These are phyloP conservation scores for Tilletia caries DNA, from an alignment of 1,284 basidiomycete genomes.

Conservation along the genomic window DNA sequence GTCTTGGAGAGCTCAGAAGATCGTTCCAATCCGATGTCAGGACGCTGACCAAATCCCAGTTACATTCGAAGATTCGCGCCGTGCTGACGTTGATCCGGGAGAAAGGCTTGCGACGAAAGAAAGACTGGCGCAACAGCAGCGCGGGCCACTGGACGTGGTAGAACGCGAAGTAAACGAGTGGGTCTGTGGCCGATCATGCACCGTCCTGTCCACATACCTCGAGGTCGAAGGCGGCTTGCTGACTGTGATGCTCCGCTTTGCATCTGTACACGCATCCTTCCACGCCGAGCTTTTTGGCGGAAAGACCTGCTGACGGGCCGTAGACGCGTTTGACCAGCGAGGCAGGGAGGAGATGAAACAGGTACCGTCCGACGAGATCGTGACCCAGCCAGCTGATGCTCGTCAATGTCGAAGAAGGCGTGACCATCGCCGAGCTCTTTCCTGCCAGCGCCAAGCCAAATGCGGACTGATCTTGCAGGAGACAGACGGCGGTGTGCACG, in stretches of 20 bases:
- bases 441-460: conserved; percentile 22
- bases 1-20: no score
- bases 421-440: conserved; percentile 15
- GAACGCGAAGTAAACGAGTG: conserved; percentile 33
- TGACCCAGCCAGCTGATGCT: conserved; percentile 55
- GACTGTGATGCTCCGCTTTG: no score
- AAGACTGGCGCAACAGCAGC: conserved; percentile 33
- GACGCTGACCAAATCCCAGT: no score
- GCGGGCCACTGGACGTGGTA: conserved; percentile 42
- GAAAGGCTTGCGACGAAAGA: conserved; percentile 28
- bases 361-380: conserved; percentile 52
- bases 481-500: conserved; percentile 56
- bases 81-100: conserved; percentile 39
- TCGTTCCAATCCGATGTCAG: no score
- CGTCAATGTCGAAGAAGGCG: conserved; percentile 24
- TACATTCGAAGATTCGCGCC: conserved; percentile 41
- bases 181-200: conserved; percentile 33
- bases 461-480: conserved; percentile 42
- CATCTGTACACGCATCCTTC: no score
- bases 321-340: background rate
- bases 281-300: no score
- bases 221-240: conserved; percentile 26
- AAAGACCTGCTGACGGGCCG: no score
- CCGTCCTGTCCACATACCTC: conserved; percentile 18
- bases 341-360: conserved; percentile 38